A percentile compares a stretch with the other conserved stretches of the same genome.
Conservation (phyloP, 1,139 yeast genomes). For the Hansenula anomala region DNA sequence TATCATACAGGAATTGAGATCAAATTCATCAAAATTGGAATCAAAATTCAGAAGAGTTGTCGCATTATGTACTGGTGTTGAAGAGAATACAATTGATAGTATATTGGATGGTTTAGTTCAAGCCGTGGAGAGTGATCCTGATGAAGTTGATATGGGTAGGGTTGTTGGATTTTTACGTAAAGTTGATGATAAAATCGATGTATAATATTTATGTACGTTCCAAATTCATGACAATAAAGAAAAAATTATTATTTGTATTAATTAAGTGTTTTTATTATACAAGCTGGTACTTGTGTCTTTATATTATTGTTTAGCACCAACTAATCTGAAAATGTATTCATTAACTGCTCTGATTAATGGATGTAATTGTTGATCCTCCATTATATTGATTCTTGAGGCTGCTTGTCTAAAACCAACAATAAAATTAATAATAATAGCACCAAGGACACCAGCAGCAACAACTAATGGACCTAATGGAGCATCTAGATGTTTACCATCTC, state of each 20-base stretch:
- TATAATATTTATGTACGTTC: not conserved
- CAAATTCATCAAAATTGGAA: conserved; percentile 62
- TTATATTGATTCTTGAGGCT: conserved; percentile 16
- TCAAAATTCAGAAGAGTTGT: conserved; percentile 85
- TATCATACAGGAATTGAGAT: conserved; percentile 42
- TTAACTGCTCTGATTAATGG: conserved; percentile 23
- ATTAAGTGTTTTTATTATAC: too few species aligned
- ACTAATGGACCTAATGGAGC: conserved; percentile 85
- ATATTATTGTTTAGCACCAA: conserved; percentile 22
- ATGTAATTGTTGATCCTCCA: conserved; percentile 20
- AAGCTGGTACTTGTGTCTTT: too few species aligned
- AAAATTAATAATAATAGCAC: conserved; percentile 70
- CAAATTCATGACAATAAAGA: too few species aligned
- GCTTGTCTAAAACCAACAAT: conserved; percentile 55
- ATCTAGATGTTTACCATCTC: conserved; percentile 86
- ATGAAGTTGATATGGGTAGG: conserved; percentile 52
- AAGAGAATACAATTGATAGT: conserved; percentile 71
- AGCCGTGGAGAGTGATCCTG: conserved; percentile 85
- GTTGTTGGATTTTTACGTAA: conserved; percentile 44
- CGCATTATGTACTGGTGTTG: conserved; percentile 86
- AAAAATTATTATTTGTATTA: too few species aligned
- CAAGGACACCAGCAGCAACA: conserved; percentile 63
- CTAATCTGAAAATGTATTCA: conserved; percentile 24
- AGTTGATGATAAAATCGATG: conserved; percentile 26
- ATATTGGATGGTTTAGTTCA: conserved; percentile 80